Evolutionary conservation across 495 filamentous ascomycete genomes (phyloP).

Genomic region (Talaromyces thailandensis): DNA sequence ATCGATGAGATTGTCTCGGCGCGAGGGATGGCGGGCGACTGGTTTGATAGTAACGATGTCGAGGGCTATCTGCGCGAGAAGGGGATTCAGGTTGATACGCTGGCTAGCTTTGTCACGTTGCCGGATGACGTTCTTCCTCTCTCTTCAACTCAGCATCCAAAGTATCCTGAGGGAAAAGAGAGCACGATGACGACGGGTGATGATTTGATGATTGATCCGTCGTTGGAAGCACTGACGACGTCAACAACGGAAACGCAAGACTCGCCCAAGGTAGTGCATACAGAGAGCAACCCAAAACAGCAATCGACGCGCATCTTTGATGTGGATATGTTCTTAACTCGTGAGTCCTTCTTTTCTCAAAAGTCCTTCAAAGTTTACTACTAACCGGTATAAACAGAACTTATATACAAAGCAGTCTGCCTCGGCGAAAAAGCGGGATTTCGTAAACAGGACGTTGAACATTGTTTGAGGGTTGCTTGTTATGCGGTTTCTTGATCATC

Average conservation of each 20-base stretch:
- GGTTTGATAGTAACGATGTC: slow-evolving; percentile 65
- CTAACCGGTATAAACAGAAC: not conserved
- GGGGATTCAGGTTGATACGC: slow-evolving; percentile 14
- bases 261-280: not conserved
- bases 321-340: not conserved
- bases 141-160: not conserved
- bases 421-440: not conserved
- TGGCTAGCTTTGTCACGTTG: slow-evolving; percentile 10
- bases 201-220: not conserved
- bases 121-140: not conserved
- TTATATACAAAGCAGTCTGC: not conserved
- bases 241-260: not conserved
- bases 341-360: not conserved
- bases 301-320: not conserved
- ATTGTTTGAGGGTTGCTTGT: not conserved
- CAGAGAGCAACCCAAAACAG: not conserved
- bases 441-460: slow-evolving; percentile 2
- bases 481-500: not conserved
- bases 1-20: slow-evolving; percentile 3
- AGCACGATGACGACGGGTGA: not conserved
- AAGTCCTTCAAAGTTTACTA: slow-evolving; percentile 2
- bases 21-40: slow-evolving; percentile 52
- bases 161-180: not conserved
- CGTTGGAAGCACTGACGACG: not conserved
- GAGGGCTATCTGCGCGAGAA: slow-evolving; percentile 32